Conservation (phyloP, 306 rosid species). For the Gillenia trifoliata region DNA sequence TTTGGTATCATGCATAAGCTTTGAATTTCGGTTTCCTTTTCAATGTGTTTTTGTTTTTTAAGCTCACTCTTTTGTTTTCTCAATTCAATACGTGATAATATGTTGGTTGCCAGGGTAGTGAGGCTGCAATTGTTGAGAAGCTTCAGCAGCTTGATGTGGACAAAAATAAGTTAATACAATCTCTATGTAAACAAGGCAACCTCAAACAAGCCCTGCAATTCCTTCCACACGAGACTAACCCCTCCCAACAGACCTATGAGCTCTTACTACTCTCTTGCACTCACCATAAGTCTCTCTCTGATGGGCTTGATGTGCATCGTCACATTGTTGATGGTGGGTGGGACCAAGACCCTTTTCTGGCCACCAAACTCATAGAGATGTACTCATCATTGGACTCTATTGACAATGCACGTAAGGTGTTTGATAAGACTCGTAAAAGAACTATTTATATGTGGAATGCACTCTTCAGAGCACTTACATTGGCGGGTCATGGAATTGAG, state of each 20-base stretch:
- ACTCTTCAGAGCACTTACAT: slow-evolving; percentile 60
- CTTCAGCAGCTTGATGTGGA: slow-evolving; percentile 51
- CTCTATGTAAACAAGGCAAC: slow-evolving; percentile 68
- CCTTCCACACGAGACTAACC: slow-evolving; percentile 52
- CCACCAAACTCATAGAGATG: slow-evolving; percentile 86
- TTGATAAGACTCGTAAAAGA: slow-evolving; percentile 58
- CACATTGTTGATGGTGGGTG: slow-evolving; percentile 47
- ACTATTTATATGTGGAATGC: slow-evolving; percentile 94
- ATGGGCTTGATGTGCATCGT: slow-evolving; percentile 53
- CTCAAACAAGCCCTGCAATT: slow-evolving; percentile 70
- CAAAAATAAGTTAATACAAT: slow-evolving; percentile 59
- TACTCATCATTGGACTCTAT: slow-evolving; percentile 64
- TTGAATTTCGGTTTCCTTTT: slow-evolving; percentile 10
- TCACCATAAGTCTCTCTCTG: slow-evolving; percentile 57
- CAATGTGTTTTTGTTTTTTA: not conserved
- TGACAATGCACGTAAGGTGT: slow-evolving; percentile 64
- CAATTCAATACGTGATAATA: slow-evolving; percentile 6
- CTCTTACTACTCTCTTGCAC: slow-evolving; percentile 58
- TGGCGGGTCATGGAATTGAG: slow-evolving; percentile 67
- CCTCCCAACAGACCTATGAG: slow-evolving; percentile 76
- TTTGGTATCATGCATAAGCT: slow-evolving; percentile 14
- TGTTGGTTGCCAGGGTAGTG: slow-evolving; percentile 55
- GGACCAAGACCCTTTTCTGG: slow-evolving; percentile 76
- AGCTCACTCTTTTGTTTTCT: slow-evolving; percentile 6
- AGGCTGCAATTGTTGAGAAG: slow-evolving; percentile 63